These are phyloP conservation scores for Asterophora lycoperdoides DNA, from an alignment of 768 basidiomycete genomes.

Conservation along the genomic window DNA sequence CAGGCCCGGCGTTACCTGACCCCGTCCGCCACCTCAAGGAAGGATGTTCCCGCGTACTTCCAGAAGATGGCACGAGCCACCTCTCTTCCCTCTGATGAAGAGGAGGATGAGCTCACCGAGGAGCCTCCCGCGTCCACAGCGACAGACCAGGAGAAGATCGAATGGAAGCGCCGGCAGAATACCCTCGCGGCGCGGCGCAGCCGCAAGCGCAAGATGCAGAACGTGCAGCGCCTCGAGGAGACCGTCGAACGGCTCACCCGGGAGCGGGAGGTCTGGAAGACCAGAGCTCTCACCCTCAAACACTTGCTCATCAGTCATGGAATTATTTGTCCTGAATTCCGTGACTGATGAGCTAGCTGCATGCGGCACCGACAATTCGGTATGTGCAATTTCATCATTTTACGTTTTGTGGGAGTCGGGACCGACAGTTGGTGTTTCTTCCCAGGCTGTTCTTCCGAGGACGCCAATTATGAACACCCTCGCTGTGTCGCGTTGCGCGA, in stretches of 20 bases:
- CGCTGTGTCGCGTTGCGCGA: slow-evolving; percentile 1
- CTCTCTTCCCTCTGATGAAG: slow-evolving; percentile 41
- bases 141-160: slow-evolving; percentile 61
- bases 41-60: slow-evolving; percentile 72
- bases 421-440: slow-evolving; percentile 2
- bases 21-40: slow-evolving; percentile 74
- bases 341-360: slow-evolving; percentile 18
- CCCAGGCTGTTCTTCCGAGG: slow-evolving; percentile 6
- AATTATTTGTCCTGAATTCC: slow-evolving; percentile 51
- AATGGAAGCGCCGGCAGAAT: slow-evolving; percentile 77
- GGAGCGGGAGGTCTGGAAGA: slow-evolving; percentile 64
- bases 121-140: slow-evolving; percentile 37
- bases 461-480: slow-evolving; percentile 11
- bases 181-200: slow-evolving; percentile 81
- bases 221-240: slow-evolving; percentile 63
- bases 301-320: slow-evolving; percentile 55
- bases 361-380: slow-evolving; percentile 2
- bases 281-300: slow-evolving; percentile 45
- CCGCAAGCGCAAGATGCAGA: slow-evolving; percentile 68
- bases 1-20: slow-evolving; percentile 71
- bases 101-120: slow-evolving; percentile 48
- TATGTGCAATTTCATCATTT: slow-evolving; percentile 1
- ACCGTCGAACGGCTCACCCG: slow-evolving; percentile 44
- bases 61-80: slow-evolving; percentile 44
- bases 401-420: neutral